phyloP scores from a whole-genome alignment of 208 protist species.

The Leishmania amazonensis region DNA sequence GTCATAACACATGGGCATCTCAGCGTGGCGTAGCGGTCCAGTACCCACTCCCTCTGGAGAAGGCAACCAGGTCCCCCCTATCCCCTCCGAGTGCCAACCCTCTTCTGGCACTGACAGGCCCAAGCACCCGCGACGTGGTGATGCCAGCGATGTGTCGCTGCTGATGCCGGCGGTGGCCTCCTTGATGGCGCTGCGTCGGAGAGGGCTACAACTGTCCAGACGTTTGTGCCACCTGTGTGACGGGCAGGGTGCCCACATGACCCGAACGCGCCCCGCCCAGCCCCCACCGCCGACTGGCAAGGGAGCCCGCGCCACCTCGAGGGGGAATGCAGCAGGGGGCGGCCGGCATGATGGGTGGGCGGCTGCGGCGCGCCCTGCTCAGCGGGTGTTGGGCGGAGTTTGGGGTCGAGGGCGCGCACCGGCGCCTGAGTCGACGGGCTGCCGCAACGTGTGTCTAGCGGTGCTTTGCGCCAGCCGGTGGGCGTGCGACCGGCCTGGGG shows the following conservation, averaged over 20 bases:
- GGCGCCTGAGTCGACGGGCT: neutral
- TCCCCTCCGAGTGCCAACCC: neutral
- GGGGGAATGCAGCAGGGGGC: neutral
- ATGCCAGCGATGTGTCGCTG: neutral
- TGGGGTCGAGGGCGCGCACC: neutral
- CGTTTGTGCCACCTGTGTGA: neutral
- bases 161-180: neutral
- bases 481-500: neutral
- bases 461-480: neutral
- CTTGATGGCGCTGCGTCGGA: neutral
- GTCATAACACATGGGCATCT: neutral
- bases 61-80: neutral
- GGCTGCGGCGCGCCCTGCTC: no score
- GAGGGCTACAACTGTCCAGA: neutral
- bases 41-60: neutral
- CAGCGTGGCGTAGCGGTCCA: no score
- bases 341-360: neutral
- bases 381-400: no score
- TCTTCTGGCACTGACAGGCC: neutral
- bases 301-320: neutral
- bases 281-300: no score
- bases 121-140: neutral
- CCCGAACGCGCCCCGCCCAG: neutral
- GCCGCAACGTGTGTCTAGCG: neutral
- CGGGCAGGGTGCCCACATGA: neutral